A percentile compares a stretch with the other conserved stretches of the same genome.
Conservation (phyloP, 2,329 filamentous ascomycete genomes). For the Fusarium nygamai region DNA sequence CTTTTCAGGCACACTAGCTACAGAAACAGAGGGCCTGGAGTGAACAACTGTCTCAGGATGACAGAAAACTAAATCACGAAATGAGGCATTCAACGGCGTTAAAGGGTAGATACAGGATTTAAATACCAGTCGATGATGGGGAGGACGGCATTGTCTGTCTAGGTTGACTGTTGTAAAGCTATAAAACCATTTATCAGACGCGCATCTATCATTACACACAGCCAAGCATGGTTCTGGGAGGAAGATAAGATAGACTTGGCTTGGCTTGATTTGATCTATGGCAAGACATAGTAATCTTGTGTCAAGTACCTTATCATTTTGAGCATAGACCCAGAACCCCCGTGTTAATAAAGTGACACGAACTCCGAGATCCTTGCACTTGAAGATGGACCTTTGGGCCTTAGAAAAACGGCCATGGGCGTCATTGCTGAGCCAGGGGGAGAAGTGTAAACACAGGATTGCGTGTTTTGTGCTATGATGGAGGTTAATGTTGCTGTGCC, state of each 20-base stretch:
- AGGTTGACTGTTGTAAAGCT: neutral
- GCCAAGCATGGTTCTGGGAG: neutral
- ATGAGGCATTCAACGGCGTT: conserved; percentile 31
- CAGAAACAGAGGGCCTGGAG: neutral
- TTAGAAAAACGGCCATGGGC: neutral
- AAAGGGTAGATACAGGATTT: conserved; percentile 15
- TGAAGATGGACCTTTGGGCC: neutral
- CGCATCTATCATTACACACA: neutral
- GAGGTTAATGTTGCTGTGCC: conserved; percentile 22
- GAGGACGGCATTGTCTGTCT: neutral
- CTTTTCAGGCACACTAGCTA: conserved; percentile 1
- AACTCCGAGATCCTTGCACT: neutral
- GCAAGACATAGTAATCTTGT: neutral
- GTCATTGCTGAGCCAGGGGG: neutral
- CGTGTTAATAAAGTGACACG: neutral
- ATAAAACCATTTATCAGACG: conserved; percentile 11
- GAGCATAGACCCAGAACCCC: neutral
- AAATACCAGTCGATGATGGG: neutral
- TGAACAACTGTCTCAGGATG: neutral
- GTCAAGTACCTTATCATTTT: neutral
- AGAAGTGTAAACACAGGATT: conserved; percentile 14
- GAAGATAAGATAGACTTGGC: neutral
- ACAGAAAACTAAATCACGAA: conserved; percentile 6
- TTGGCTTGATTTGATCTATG: neutral
- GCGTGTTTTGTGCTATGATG: conserved; percentile 15